Percentiles rank a stretch among this genome's conserved stretches.
Evolutionary conservation across 345 rosid species (phyloP).

Genomic region (Linum tenue): DNA sequence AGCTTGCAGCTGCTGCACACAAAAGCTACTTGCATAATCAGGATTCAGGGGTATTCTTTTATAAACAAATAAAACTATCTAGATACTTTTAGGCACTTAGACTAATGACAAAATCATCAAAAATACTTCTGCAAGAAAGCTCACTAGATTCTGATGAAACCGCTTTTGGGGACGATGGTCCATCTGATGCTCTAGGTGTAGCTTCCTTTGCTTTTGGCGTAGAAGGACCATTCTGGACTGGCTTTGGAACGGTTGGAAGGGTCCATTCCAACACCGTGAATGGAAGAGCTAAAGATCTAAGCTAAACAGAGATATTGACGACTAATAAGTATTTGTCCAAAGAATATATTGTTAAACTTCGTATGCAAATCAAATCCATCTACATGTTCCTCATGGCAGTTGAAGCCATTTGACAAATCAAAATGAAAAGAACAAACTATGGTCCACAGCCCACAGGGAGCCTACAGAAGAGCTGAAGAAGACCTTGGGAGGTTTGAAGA

Average conservation of each 20-base stretch:
- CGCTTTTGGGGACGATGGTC: conserved; percentile 34
- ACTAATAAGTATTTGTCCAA: conserved; percentile 32
- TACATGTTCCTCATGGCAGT: neutral
- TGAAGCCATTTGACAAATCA: neutral
- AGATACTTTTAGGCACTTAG: neutral
- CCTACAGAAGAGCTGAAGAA: neutral
- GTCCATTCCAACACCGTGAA: conserved; percentile 99
- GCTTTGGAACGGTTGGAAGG: conserved; percentile 90
- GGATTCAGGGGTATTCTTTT: conserved; percentile 9
- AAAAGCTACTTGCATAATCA: conserved; percentile 14
- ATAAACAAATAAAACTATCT: too few relatives aligned
- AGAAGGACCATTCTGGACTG: conserved; percentile 49
- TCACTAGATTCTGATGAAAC: conserved; percentile 65
- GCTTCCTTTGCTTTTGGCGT: conserved; percentile 37
- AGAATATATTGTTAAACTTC: neutral
- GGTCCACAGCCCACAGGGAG: neutral
- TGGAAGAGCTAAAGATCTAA: conserved; percentile 99
- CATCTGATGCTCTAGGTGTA: conserved; percentile 37
- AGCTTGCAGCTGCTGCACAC: conserved; percentile 37
- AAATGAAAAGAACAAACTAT: neutral
- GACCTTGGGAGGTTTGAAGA: neutral
- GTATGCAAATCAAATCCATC: neutral
- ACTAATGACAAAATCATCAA: neutral
- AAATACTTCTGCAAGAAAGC: conserved; percentile 20
- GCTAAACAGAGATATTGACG: conserved; percentile 51